A percentile compares a stretch with the other conserved stretches of the same genome.
Evolutionary conservation across 1,139 yeast genomes (phyloP).

Genomic region (Waltiozyma sp.): DNA sequence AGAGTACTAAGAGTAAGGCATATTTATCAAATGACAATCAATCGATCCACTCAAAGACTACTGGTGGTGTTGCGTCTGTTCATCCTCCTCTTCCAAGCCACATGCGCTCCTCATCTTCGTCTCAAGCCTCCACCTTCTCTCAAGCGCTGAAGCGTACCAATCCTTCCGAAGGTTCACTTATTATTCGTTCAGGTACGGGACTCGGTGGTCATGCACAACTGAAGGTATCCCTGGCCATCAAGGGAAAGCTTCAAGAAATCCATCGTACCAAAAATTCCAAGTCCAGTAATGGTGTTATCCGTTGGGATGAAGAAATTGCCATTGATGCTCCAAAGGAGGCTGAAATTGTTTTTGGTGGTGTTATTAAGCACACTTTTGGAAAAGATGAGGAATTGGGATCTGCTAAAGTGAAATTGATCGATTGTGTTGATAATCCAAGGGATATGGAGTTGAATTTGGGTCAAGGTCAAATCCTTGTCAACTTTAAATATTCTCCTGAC

Average conservation of each 20-base stretch:
- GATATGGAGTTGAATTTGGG: conserved; percentile 16
- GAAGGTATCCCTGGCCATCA: conserved; percentile 39
- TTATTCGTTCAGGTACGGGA: conserved; percentile 30
- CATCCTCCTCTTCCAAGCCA: conserved; percentile 4
- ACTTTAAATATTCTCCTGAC: conserved; percentile 18
- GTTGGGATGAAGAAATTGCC: conserved; percentile 56
- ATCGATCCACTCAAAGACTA: not conserved
- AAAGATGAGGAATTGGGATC: conserved; percentile 56
- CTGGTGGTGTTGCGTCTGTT: not conserved
- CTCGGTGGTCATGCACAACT: conserved; percentile 33
- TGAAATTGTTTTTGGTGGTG: conserved; percentile 44
- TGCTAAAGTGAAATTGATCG: conserved; percentile 32
- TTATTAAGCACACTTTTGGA: conserved; percentile 67
- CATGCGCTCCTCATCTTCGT: conserved; percentile 10
- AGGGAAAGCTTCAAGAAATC: conserved; percentile 45
- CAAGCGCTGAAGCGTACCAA: conserved; percentile 10
- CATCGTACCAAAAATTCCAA: conserved; percentile 57
- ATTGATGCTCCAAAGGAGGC: conserved; percentile 60
- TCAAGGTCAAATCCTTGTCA: conserved; percentile 15
- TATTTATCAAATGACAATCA: conserved; percentile 2
- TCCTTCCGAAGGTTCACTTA: conserved; percentile 34
- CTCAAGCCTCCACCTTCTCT: conserved; percentile 12
- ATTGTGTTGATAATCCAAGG: conserved; percentile 21
- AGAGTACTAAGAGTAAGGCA: conserved; percentile 1
- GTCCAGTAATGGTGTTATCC: conserved; percentile 33